These are phyloP conservation scores for Naumovozyma castellii DNA, from an alignment of 805 yeast species.

Conservation along the genomic window DNA sequence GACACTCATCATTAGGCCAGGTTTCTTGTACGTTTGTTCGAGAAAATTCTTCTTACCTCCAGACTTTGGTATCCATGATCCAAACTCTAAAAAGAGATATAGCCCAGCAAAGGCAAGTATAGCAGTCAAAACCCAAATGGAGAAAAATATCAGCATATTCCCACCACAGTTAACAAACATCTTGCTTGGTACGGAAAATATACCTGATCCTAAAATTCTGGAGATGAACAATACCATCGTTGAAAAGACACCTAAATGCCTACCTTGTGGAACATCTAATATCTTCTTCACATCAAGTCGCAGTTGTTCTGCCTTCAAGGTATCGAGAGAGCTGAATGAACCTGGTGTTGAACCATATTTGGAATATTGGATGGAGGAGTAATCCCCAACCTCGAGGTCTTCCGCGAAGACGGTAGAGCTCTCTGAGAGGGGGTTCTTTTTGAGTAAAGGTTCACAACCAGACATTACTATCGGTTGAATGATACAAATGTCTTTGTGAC, in stretches of 20 bases:
- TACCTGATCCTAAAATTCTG: conserved; percentile 69
- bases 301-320: conserved; percentile 4
- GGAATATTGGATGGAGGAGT: background rate
- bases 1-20: conserved; percentile 45
- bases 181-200: conserved; percentile 62
- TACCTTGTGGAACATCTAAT: conserved; percentile 50
- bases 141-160: conserved; percentile 48
- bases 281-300: conserved; percentile 3
- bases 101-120: conserved; percentile 57
- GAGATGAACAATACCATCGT: conserved; percentile 56
- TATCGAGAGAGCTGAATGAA: conserved; percentile 8
- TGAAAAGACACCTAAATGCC: conserved; percentile 63
- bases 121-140: conserved; percentile 57
- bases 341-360: conserved; percentile 3
- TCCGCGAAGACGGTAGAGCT: background rate
- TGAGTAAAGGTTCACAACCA: background rate
- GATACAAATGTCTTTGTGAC: background rate
- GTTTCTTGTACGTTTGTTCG: conserved; percentile 56
- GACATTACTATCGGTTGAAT: background rate
- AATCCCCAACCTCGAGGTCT: conserved; percentile 27
- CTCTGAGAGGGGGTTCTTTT: no score
- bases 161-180: conserved; percentile 62
- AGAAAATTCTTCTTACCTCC: conserved; percentile 71
- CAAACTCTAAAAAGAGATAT: conserved; percentile 58
- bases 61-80: conserved; percentile 59